Evolutionary conservation across 2,329 filamentous ascomycete genomes (phyloP).

Genomic region (Whalleya microplaca): DNA sequence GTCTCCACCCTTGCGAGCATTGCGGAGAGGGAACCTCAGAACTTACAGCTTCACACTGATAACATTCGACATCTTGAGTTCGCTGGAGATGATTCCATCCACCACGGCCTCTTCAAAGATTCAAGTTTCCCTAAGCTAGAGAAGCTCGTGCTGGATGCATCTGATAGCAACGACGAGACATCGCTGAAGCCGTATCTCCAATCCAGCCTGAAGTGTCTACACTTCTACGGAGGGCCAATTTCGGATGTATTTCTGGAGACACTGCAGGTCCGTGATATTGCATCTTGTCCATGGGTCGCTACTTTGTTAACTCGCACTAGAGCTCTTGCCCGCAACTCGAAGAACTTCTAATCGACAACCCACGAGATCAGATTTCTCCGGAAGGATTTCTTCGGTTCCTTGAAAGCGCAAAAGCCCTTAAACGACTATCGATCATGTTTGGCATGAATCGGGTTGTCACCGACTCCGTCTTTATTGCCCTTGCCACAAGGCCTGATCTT

Average conservation of each 20-base stretch:
- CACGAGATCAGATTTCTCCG: constrained; percentile 1
- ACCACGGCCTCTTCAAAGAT: neutral
- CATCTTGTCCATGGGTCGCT: no score
- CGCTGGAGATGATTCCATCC: no score
- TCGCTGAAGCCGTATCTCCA: constrained; percentile 11
- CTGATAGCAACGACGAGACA: neutral
- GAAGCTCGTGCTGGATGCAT: constrained; percentile 1
- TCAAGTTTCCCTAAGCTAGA: constrained; percentile 7
- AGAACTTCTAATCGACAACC: constrained; percentile 11
- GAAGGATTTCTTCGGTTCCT: constrained; percentile 6
- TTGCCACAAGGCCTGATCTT: constrained; percentile 2
- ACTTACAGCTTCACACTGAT: no score
- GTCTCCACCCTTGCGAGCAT: no score
- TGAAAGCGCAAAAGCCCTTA: constrained; percentile 1
- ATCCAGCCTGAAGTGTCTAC: neutral
- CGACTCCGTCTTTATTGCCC: constrained; percentile 4
- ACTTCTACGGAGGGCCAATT: constrained; percentile 5
- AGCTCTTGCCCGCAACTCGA: constrained; percentile 7
- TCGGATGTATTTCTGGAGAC: constrained; percentile 4
- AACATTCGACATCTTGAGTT: no score
- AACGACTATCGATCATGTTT: neutral
- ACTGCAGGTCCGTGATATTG: constrained; percentile 4
- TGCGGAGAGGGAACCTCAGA: no score
- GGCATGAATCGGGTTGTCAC: neutral
- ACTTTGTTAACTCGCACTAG: neutral